A percentile compares a stretch with the other conserved stretches of the same genome.
phyloP scores from a whole-genome alignment of 2,329 filamentous ascomycete genomes.

The Paraphaeosphaeria sporulosa region DNA sequence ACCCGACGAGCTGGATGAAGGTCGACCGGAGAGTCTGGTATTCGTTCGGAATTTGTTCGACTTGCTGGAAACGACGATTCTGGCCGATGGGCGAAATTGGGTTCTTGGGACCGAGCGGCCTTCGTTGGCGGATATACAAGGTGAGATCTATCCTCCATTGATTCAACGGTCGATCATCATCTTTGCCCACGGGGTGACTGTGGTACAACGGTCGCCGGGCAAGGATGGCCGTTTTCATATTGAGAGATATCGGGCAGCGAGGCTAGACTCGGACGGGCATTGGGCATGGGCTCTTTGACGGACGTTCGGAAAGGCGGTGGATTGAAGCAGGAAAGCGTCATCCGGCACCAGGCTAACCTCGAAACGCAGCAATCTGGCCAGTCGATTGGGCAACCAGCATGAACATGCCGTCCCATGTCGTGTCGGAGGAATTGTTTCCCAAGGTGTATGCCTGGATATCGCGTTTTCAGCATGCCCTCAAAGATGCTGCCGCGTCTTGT shows the following conservation, averaged over 20 bases:
- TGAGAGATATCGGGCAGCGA: conserved; percentile 6
- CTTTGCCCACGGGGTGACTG: not conserved
- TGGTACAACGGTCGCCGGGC: conserved; percentile 2
- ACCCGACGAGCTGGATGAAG: conserved; percentile 47
- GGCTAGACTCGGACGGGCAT: conserved; percentile 10
- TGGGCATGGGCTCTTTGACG: not conserved
- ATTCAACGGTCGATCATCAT: not conserved
- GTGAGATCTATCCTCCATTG: conserved; percentile 34
- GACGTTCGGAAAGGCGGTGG: conserved; percentile 11
- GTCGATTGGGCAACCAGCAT: conserved; percentile 69
- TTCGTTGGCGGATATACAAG: conserved; percentile 72
- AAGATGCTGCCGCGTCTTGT: conserved; percentile 50
- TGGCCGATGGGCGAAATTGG: too few relatives aligned
- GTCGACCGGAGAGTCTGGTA: conserved; percentile 63
- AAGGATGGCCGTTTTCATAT: not conserved
- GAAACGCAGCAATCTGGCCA: conserved; percentile 62
- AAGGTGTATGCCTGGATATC: conserved; percentile 69
- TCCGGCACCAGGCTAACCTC: conserved; percentile 12
- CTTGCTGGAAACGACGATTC: too few relatives aligned
- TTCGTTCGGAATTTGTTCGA: conserved; percentile 62
- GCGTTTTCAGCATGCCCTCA: conserved; percentile 64
- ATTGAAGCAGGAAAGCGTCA: conserved; percentile 2
- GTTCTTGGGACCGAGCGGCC: conserved; percentile 56
- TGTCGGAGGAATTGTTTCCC: conserved; percentile 64
- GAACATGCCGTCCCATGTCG: conserved; percentile 60